Base-by-base conservation (phyloP, 805 yeast genomes). In the Saccharomycopsis olivae region DNA sequence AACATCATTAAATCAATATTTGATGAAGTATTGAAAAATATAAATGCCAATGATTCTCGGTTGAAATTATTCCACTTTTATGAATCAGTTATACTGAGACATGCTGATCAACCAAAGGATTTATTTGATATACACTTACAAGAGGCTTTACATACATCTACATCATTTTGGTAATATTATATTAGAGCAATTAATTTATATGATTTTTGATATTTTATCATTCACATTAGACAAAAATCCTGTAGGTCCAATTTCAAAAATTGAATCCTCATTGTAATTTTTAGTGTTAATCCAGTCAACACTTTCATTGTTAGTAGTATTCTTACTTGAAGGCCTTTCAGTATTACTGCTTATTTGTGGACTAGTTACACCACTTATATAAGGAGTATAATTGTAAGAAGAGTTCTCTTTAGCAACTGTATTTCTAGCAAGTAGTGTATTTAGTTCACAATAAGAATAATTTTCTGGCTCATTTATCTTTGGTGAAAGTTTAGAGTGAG, bases 231-330 rank as follows among this genome's bases (percentile, higher is more conserved):
- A 39, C 16, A 45, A 33, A 13, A 45, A 35, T 9, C 48, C 48
- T 6, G 47, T 37, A 29, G 48, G 47, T 2, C 48, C 48, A n/a
- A 39, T 17, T 32, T 41, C 44, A 33, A 45, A 45, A 16, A 45
- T 24, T 11, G 48, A 45, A 23, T 42, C 46, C 14, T 42, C 48
- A 18, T 45, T 43, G 21, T 45, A 45, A 21, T 45, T 45, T 24
- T 45, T 45, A 17, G 39, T 42, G 33, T 45, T 45, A 18, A 45
- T 45, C 48, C 48, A 45, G 20, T 43, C 46, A 6, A 29, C 33
- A 24, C 18, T 33, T 14, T 29, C 31, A 9, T 15, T 28, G 5
- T 28, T 24, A 32, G 18, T n/a, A n/a, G n/a, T n/a, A n/a, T n/a
- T n/a, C n/a, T n/a, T n/a, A n/a, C n/a, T n/a, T n/a, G n/a, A n/a